Conservation (phyloP, 1,139 yeast species). For the Saccharomycopsis crataegensis region DNA sequence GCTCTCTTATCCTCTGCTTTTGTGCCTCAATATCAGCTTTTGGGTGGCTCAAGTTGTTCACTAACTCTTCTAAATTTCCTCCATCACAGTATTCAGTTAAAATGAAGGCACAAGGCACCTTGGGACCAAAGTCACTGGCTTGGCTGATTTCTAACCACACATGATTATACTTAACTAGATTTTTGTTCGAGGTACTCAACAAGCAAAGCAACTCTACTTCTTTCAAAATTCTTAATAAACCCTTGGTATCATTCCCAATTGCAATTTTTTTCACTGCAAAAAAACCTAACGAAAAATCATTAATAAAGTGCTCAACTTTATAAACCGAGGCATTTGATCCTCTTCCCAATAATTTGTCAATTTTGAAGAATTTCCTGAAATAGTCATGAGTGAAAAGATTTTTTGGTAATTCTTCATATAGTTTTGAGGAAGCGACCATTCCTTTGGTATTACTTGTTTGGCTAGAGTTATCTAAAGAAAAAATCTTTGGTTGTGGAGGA, state of each 20-base stretch:
- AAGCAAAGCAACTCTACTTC: constrained; percentile 63
- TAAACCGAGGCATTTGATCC: constrained; percentile 84
- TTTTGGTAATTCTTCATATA: constrained; percentile 30
- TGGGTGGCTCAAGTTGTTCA: constrained; percentile 31
- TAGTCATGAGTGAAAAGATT: constrained; percentile 65
- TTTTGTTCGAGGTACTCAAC: constrained; percentile 42
- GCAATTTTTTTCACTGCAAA: constrained; percentile 83
- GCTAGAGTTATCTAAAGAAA: neutral
- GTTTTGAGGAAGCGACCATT: neutral
- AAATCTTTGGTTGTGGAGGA: neutral
- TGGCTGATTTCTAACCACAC: constrained; percentile 83
- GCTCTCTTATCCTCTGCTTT: constrained; percentile 10
- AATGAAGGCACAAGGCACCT: constrained; percentile 76
- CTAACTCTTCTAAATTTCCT: constrained; percentile 72
- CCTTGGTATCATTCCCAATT: constrained; percentile 64
- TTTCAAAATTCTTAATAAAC: constrained; percentile 61
- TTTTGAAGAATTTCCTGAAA: constrained; percentile 58
- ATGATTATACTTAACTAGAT: constrained; percentile 78
- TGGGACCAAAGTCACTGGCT: constrained; percentile 47
- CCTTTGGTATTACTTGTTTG: too few relatives aligned
- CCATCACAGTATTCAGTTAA: constrained; percentile 84
- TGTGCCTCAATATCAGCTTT: constrained; percentile 6
- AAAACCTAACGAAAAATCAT: constrained; percentile 62
- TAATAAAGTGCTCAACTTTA: constrained; percentile 72
- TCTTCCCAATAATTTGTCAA: constrained; percentile 49